Evolutionary conservation across 2,329 filamentous ascomycete genomes (phyloP), one percentile per base, ranked within the genome.

Genomic region (Botrytis deweyae): DNA sequence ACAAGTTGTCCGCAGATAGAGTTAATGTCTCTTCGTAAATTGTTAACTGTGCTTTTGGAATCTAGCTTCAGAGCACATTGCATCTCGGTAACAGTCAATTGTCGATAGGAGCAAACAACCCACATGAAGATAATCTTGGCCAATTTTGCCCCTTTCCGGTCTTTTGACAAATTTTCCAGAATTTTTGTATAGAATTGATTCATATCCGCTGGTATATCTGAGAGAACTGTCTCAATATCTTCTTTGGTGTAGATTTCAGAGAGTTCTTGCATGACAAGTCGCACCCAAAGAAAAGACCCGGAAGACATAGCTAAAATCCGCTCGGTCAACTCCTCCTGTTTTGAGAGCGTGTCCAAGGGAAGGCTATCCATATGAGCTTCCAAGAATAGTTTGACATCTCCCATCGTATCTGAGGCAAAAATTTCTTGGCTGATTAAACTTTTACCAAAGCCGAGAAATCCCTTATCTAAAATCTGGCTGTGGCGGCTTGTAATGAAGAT

Each of bases 1-100:
- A 82, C 73, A 66, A 83, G 82, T 0, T 79, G 78, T 0, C 80
- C 79, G 69, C 82, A 83, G 0, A 82, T 70, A 14, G 80, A 74
- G 1, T 68, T 42, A 40, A 83, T 80, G 0, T 80, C 76, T 3
- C 76, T 65, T 49, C 76, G 72, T 9, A 83, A 52, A 33, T 82
- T 79, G 81, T 40, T 44, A 5, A 44, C 42, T 29, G 61, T 49
- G 29, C 33, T 62, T n/a, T 42, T 29, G 0, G 33, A 66, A 46
- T 72, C 61, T 40, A 59, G 59, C 22, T 65, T 38, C 22, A 72
- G 7, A 14, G 80, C 81, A 16, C 77, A 67, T 2, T 79, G 73
- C 3, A 83, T 73, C 67, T 83, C 82, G 1, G 70, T 25, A 7
- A 79, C 63, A 1, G 66, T 75, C 40, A 83, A 18, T 0, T 75